phyloP scores from a whole-genome alignment of 2,329 filamentous ascomycete genomes.

The Plectosphaerella cucumerina region DNA sequence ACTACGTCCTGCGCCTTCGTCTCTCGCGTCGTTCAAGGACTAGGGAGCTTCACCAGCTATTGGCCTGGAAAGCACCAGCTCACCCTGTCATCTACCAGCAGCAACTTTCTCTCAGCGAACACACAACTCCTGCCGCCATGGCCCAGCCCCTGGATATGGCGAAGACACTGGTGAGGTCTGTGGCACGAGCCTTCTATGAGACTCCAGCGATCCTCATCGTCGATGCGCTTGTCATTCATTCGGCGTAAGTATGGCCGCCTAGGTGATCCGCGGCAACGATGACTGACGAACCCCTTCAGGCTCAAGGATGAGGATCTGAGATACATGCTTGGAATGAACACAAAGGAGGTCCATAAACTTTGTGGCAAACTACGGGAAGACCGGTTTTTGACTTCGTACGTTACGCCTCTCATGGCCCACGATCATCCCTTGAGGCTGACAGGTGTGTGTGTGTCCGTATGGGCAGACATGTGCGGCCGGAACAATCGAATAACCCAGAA shows the following conservation, averaged over 20 bases:
- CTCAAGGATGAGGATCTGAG: slow-evolving; percentile 86
- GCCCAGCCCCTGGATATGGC: slow-evolving; percentile 43
- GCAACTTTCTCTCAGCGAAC: no score
- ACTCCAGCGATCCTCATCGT: slow-evolving; percentile 80
- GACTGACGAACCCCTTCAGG: slow-evolving; percentile 64
- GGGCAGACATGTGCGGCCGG: slow-evolving; percentile 10
- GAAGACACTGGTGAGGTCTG: slow-evolving; percentile 80
- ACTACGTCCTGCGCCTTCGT: no score
- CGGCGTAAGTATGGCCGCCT: slow-evolving; percentile 50
- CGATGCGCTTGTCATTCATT: slow-evolving; percentile 82
- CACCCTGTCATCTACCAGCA: no score
- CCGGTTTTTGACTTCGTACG: slow-evolving; percentile 76
- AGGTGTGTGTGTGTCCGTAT: neutral
- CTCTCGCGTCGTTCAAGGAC: no score
- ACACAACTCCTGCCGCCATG: neutral
- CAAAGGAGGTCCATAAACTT: slow-evolving; percentile 86
- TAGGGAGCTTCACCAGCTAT: no score
- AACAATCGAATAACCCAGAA: slow-evolving; percentile 35
- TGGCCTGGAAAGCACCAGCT: no score
- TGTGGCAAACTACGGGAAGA: slow-evolving; percentile 83
- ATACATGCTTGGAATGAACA: slow-evolving; percentile 81
- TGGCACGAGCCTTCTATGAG: slow-evolving; percentile 81
- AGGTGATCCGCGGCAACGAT: neutral
- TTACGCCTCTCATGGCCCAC: slow-evolving; percentile 8
- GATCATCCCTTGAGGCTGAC: slow-evolving; percentile 1